A percentile compares a stretch with the other conserved stretches of the same genome.
Conservation (phyloP, 164 flowering plant species). For the Tinospora cordifolia region DNA sequence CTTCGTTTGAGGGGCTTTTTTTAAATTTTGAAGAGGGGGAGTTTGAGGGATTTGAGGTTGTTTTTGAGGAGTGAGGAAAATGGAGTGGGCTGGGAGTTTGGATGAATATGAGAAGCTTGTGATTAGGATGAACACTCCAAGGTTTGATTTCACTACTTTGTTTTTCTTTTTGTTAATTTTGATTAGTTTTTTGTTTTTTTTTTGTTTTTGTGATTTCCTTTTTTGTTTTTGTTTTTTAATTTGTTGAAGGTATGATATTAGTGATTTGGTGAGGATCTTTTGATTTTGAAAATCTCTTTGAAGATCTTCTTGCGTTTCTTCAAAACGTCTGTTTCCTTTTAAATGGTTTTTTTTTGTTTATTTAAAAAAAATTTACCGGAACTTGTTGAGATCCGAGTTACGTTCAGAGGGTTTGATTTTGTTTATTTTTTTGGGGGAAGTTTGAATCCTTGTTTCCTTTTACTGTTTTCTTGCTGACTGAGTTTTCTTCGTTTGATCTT, state of each 20-base stretch:
- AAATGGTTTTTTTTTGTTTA: neutral
- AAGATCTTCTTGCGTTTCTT: neutral
- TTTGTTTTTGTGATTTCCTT: neutral
- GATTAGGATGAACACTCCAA: conserved; percentile 74
- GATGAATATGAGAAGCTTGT: conserved; percentile 87
- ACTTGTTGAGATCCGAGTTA: neutral
- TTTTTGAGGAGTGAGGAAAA: conserved; percentile 9
- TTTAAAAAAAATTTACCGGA: too few relatives aligned
- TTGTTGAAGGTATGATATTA: neutral
- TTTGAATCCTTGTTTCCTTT: neutral
- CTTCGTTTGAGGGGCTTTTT: neutral
- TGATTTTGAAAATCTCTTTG: neutral
- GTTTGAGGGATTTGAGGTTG: neutral
- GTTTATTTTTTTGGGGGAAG: neutral
- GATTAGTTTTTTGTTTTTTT: neutral
- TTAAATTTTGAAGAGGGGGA: neutral
- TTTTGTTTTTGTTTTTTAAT: neutral
- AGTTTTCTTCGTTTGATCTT: conserved; percentile 6
- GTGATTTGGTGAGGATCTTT: neutral
- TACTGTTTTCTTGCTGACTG: neutral
- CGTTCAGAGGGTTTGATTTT: too few relatives aligned
- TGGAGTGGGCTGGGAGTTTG: conserved; percentile 46
- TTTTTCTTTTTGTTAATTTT: neutral
- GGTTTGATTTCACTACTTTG: conserved; percentile 42
- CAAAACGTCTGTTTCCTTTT: neutral